These are phyloP conservation scores for Mycena maculata DNA, from an alignment of 768 basidiomycete genomes.

Conservation along the genomic window DNA sequence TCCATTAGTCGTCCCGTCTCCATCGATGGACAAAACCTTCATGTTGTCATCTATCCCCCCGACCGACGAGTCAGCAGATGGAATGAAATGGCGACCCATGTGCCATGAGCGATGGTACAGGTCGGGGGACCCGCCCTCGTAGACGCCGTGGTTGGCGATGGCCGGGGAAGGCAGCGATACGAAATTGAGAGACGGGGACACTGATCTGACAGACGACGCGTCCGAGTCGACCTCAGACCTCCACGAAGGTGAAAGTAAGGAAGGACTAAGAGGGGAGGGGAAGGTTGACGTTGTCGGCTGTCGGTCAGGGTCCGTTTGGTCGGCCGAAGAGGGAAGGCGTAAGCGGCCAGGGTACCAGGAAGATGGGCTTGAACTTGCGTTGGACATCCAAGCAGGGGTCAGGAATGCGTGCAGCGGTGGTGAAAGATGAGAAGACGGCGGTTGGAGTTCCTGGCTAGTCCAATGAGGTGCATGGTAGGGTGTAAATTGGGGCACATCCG, in stretches of 20 bases:
- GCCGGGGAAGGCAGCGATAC: neutral
- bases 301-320: too few relatives aligned
- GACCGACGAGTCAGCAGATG: neutral
- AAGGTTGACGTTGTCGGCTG: neutral
- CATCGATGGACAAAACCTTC: neutral
- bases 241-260: neutral
- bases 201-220: conserved; percentile 2
- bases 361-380: too few relatives aligned
- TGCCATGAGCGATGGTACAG: neutral
- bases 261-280: neutral
- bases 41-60: neutral
- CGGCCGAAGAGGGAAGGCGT: too few relatives aligned
- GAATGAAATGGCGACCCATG: neutral
- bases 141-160: neutral
- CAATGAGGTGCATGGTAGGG: too few relatives aligned
- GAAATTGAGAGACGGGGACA: neutral
- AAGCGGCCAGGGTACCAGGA: too few relatives aligned
- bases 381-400: too few relatives aligned
- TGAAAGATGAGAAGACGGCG: too few relatives aligned
- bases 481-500: too few relatives aligned
- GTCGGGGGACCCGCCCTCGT: neutral
- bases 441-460: too few relatives aligned
- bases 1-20: too few relatives aligned
- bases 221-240: neutral
- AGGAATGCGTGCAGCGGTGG: too few relatives aligned